Percentiles rank a stretch among this genome's conserved stretches.
phyloP scores from a whole-genome alignment of 2,329 filamentous ascomycete species.

The Leptosphaerulina australis region DNA sequence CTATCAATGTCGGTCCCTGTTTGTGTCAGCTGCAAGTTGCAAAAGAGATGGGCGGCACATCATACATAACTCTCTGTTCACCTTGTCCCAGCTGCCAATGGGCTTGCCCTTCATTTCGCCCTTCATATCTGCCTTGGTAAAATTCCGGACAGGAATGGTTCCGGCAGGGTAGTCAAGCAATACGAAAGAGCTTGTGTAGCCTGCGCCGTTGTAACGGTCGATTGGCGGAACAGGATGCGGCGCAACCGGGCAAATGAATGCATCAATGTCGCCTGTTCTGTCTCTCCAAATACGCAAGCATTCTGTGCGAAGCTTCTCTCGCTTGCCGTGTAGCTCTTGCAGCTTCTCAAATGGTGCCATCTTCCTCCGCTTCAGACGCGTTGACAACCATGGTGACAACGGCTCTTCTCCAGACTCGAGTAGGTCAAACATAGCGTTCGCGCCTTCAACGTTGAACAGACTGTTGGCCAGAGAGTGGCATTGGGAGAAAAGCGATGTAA shows the following conservation, averaged over 20 bases:
- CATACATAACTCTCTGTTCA: constrained; percentile 63
- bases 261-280: constrained; percentile 58
- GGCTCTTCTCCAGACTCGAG: constrained; percentile 63
- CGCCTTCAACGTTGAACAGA: constrained; percentile 65
- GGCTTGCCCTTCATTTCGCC: constrained; percentile 52
- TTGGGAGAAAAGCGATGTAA: constrained; percentile 59
- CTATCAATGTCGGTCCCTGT: constrained; percentile 57
- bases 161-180: constrained; percentile 68
- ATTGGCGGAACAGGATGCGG: constrained; percentile 67
- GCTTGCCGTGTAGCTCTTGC: constrained; percentile 60
- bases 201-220: constrained; percentile 67
- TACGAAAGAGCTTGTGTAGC: constrained; percentile 67
- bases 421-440: constrained; percentile 61
- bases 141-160: constrained; percentile 59
- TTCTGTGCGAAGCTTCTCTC: constrained; percentile 59
- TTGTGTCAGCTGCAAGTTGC: constrained; percentile 6
- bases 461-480: constrained; percentile 63
- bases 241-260: constrained; percentile 67
- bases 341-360: constrained; percentile 57
- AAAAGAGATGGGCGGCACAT: too few species aligned
- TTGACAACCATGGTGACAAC: constrained; percentile 64
- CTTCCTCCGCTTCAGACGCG: constrained; percentile 57
- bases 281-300: constrained; percentile 64
- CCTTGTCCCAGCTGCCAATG: constrained; percentile 65
- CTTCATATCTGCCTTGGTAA: constrained; percentile 58